Percentiles rank a stretch among this genome's conserved stretches.
These are phyloP conservation scores for Sclerotinia spermophila DNA, from an alignment of 2,329 filamentous ascomycete species.

Conservation along the genomic window DNA sequence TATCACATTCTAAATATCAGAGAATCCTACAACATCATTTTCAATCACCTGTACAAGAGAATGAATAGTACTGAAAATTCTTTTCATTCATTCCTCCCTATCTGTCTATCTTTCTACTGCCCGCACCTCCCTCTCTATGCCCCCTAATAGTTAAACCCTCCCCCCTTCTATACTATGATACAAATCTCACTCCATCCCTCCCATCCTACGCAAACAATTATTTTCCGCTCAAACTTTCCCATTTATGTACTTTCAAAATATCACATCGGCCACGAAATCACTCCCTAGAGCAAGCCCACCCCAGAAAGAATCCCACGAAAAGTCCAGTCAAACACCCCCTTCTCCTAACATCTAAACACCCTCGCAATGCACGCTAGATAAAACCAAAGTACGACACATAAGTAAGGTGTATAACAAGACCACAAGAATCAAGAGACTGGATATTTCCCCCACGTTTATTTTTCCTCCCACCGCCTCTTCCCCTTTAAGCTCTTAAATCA, in stretches of 20 bases:
- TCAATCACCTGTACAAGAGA: background rate
- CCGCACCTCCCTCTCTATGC: background rate
- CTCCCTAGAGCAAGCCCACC: background rate
- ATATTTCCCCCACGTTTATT: background rate
- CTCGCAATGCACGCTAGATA: constrained; percentile 3
- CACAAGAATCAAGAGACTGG: background rate
- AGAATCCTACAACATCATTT: background rate
- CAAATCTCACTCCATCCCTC: background rate
- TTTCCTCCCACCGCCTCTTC: background rate
- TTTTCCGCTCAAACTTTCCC: background rate
- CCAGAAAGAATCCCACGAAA: background rate
- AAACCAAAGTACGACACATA: background rate
- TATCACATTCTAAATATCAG: no score
- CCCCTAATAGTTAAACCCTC: background rate
- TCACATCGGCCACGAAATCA: background rate
- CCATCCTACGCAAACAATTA: background rate
- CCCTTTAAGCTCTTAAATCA: background rate
- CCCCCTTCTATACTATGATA: background rate
- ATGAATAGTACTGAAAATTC: background rate
- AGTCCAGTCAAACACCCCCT: background rate
- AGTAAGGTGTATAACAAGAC: background rate
- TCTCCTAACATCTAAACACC: constrained; percentile 4
- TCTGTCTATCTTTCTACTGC: background rate
- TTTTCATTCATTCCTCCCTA: background rate
- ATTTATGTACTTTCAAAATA: background rate